Base-by-base conservation (phyloP, 345 rosid species). In the Camelina sativa region DNA sequence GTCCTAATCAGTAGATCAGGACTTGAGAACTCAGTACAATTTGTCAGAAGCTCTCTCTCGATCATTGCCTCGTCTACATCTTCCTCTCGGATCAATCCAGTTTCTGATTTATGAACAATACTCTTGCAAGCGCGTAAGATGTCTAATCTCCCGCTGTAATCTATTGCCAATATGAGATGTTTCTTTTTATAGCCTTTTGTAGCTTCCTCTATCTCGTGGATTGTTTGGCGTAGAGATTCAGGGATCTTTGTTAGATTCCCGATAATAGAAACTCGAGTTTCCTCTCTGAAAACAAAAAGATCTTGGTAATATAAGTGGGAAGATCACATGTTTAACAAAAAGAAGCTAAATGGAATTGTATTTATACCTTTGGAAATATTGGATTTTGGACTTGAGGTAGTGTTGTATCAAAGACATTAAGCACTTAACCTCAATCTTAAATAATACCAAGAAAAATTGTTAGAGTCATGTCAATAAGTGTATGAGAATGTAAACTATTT, bases 1-100 rank as follows among this genome's bases (percentile, higher is more conserved):
- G 96, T 92, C 80, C 96, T 80, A 30, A 92, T 88, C 38, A 88
- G 40, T 12, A 90, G 72, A 72, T 92, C 94, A 4, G 96, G 94
- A 67, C 76, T 80, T 3, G 91, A 86, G 46, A 76, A 80, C 71
- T 84, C 78, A 0, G 84, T 76, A 50, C 92, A 86, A 4, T 70
- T 86, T 0, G 91, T 90, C 71, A 84, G 84, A 41, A 90, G 70
- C 63, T 92, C 93, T 63, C 57, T 77, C 53, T 90, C 96, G 34
- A 88, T 60, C 3, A 90, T 68, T 52, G 44, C 32, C 65, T 92
- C 91, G 12, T 83, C 19, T 15, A 92, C 78, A 23, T 92, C 89
- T 7, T 85, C 88, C 12, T 65, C 65, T 15, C 67, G 67, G 17
- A 92, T 74, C 25, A 62, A 23, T 0, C 88, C 91, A 6, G 83